Percentiles rank a stretch among this genome's conserved stretches.
Conservation (phyloP, 2,329 filamentous ascomycete genomes). For the Colletotrichum brevisporum region DNA sequence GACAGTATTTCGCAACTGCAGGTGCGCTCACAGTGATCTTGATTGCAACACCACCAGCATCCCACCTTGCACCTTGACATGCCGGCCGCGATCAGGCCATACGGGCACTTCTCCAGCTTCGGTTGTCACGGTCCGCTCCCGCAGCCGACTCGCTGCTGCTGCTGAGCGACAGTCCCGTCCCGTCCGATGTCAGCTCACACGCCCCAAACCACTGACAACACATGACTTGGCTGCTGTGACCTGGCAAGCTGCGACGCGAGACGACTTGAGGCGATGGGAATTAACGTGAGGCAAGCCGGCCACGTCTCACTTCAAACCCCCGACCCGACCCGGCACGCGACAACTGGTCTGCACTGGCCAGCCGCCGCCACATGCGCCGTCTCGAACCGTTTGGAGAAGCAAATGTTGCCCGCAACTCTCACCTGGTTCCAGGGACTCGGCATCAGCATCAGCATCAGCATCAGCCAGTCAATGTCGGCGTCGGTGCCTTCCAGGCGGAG, state of each 20-base stretch:
- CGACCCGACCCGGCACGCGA: conserved; percentile 9
- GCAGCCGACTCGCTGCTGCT: not conserved
- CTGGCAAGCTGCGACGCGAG: conserved; percentile 4
- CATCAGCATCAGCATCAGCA: not conserved
- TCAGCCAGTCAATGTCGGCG: too few relatives aligned
- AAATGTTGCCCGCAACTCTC: not conserved
- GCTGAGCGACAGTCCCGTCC: not conserved
- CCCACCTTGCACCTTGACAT: not conserved
- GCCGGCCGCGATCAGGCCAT: conserved; percentile 9
- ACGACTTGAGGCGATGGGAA: not conserved
- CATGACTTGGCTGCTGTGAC: conserved; percentile 13
- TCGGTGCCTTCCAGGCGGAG: too few relatives aligned
- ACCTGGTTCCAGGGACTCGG: not conserved
- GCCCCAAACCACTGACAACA: not conserved
- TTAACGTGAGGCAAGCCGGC: conserved; percentile 11
- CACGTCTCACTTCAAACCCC: conserved; percentile 8
- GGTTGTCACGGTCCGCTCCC: conserved; percentile 7
- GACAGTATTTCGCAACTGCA: too few relatives aligned
- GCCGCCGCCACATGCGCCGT: conserved; percentile 17
- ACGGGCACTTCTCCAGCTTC: not conserved
- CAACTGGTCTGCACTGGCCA: conserved; percentile 24
- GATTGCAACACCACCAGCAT: not conserved
- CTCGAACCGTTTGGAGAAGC: conserved; percentile 14
- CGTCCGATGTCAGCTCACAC: not conserved
- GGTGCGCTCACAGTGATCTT: too few relatives aligned